Base-by-base conservation (phyloP, 495 filamentous ascomycete species). In the Aspergillus ostianus region DNA sequence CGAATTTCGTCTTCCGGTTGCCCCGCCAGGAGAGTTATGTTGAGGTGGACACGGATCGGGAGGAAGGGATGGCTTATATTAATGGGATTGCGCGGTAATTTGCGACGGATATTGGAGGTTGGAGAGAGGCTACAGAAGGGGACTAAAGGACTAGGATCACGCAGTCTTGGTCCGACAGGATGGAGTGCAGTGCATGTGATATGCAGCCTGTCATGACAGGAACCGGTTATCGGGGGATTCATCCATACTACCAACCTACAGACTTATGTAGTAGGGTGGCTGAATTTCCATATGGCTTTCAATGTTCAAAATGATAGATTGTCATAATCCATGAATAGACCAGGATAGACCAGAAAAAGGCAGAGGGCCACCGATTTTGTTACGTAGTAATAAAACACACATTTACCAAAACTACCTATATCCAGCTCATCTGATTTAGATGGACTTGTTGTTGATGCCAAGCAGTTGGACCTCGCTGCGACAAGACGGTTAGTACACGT, bases 381-480 rank as follows among this genome's bases (percentile, higher is more conserved):
- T 41, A 41, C 36, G 13, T 41, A 2, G 36, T 41, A 15, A 41
- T 12, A 13, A 13, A 41, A 15, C 3, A 41, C 3, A 2, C 9
- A 41, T 41, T 15, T 10, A 41, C 36, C 36, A 41, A 41, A 13
- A 41, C 12, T 15, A 41, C 36, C 36, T 41, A 32, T 13, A 41
- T 10, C 13, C 4, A 2, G 36, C 12, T 41, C 10, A 41, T 41
- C 47, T 17, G 18, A 49, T 49, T 59, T 60, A 74, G 58, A 56
- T 57, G 29, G 53, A 65, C 69, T 77, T 77, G 68, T 59, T 58
- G 69, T 76, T 74, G 70, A 81, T 77, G 46, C 51, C 60, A 53
- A 77, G 57, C 45, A 82, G 76, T 54, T 79, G 67, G 27, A 82
- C 80, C 59, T 80, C 71, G 66, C 78, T 81, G 55, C 18, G 47